Conservation (phyloP, 371 early-diverging fungal genomes). For the Actinomortierella wolfii region DNA sequence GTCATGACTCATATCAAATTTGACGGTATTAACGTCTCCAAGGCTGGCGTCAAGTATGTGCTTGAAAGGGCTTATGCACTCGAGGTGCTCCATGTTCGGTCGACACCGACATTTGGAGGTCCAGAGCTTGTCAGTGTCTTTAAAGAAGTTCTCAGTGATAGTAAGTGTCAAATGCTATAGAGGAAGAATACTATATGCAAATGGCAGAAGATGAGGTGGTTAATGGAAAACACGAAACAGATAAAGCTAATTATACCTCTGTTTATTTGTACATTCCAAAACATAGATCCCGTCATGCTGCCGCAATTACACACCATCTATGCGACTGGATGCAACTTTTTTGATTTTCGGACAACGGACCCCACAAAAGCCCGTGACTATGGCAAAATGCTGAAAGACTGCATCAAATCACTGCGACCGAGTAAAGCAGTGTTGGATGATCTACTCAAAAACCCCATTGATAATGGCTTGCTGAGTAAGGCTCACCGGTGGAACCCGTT, state of each 20-base stretch:
- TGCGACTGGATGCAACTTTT: constrained; percentile 6
- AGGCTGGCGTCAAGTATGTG: neutral
- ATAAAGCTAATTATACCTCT: too few species aligned
- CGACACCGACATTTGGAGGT: constrained; percentile 5
- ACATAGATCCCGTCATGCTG: neutral
- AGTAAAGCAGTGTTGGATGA: neutral
- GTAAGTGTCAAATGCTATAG: neutral
- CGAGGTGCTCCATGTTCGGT: constrained; percentile 5
- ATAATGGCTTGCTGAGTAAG: constrained; percentile 1
- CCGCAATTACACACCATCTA: constrained; percentile 4
- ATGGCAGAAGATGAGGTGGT: too few species aligned
- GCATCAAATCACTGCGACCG: neutral
- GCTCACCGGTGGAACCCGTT: constrained; percentile 7
- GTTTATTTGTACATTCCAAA: too few species aligned
- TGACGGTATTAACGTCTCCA: constrained; percentile 6
- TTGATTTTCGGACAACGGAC: constrained; percentile 4
- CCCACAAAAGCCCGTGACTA: constrained; percentile 1
- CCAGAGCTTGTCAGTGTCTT: constrained; percentile 3
- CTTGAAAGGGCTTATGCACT: neutral
- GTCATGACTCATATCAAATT: neutral
- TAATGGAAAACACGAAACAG: too few species aligned
- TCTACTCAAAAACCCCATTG: neutral
- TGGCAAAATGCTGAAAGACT: neutral
- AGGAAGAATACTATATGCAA: too few species aligned
- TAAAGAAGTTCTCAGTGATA: constrained; percentile 4